Conservation (phyloP, 1,284 basidiomycete genomes). For the Ceratobasidium sp. region DNA sequence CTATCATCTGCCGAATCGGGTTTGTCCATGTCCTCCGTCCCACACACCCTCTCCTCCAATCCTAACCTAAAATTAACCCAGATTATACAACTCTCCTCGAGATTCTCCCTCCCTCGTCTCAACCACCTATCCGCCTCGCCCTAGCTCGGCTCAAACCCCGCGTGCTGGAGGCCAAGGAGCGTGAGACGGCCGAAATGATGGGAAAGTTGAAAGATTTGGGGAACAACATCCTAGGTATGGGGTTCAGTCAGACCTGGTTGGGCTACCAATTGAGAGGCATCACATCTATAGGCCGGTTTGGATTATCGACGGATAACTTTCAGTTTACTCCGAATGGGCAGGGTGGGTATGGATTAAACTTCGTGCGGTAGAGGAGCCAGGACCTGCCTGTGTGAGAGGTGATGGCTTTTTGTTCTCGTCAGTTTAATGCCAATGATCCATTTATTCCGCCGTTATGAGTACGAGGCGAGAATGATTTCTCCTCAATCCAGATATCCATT, state of each 20-base stretch:
- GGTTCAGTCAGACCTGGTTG: background rate
- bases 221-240: conserved; percentile 82
- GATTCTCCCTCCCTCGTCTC: conserved; percentile 65
- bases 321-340: conserved; percentile 90
- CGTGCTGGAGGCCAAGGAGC: conserved; percentile 76
- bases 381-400: too few species aligned
- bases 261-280: too few species aligned
- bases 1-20: conserved; percentile 85
- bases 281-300: conserved; percentile 70
- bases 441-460: too few species aligned
- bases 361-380: conserved; percentile 55
- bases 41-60: background rate
- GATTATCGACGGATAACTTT: conserved; percentile 91
- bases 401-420: too few species aligned
- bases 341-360: conserved; percentile 93
- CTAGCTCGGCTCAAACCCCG: conserved; percentile 68
- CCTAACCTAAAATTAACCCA: conserved; percentile 51
- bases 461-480: too few species aligned
- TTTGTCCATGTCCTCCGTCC: conserved; percentile 50
- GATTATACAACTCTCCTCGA: conserved; percentile 77
- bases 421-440: too few species aligned
- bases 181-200: conserved; percentile 91
- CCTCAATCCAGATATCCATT: too few species aligned
- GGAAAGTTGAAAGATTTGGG: conserved; percentile 92
- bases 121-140: conserved; percentile 58